Evolutionary conservation across 495 filamentous ascomycete species (phyloP), one percentile per base, ranked within the genome.

Genomic region (Neurospora tetraspora): DNA sequence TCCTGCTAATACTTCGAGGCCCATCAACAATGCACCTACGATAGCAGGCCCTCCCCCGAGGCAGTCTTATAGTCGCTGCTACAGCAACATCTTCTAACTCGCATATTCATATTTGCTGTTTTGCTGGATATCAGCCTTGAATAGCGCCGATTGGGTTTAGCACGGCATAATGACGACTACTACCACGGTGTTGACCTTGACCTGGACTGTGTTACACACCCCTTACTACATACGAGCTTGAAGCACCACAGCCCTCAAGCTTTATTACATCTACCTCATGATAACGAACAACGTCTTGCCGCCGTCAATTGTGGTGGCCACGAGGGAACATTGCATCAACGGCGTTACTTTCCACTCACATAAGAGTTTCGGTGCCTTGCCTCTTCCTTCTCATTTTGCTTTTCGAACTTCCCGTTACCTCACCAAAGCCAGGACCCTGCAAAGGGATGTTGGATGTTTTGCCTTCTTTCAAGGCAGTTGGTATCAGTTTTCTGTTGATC

Each of bases 41-140:
- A 85, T 82, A 74, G 78, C 82, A 27, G 72, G 70, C 27, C 74
- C 85, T 18, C 53, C 53, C 8, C 53, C 53, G 14, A 65, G 53
- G 23, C 53, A 65, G 53, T 65, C 53, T 4, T 65, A 65, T 27
- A 78, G 80, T 72, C 84, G 83, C 72, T 83, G 79, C 70, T 83
- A 82, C 71, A 82, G 81, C 43, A 83, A 80, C 27, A 76, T 76
- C 38, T 87, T 85, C 74, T 86, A 79, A 80, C 73, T 70, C 74
- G 74, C 74, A 73, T 71, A 70, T 78, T 43, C 73, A 75, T 75
- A 73, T 70, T 77, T 16, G 43, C 39, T 34, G 27, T n/a, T 73
- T 71, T 75, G 23, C 53, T 34, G 14, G 53, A 18, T 34, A 65
- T 34, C 31, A 18, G 53, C 53, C 27, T 65, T 65, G 53, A 34